Evolutionary conservation across 208 protist genomes (phyloP).

Genomic region (Angomonas deanei): DNA sequence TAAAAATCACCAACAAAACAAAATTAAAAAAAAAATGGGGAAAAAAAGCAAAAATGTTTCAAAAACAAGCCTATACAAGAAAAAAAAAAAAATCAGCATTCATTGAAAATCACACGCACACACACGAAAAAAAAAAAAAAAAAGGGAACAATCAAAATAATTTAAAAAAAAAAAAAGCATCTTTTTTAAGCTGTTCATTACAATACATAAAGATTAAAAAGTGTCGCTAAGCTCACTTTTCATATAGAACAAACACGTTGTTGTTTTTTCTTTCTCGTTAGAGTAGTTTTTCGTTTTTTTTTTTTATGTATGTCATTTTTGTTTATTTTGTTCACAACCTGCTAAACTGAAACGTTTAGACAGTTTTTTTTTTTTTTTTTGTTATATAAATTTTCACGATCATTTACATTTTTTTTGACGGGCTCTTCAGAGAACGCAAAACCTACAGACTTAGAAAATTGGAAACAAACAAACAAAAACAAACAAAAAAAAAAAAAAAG

Average conservation of each 20-base stretch:
- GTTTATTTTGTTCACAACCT: background rate
- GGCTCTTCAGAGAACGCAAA: no score
- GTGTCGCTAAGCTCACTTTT: background rate
- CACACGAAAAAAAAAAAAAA: background rate
- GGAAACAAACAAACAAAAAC: no score
- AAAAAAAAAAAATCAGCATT: background rate
- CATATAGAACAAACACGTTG: background rate
- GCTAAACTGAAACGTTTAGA: background rate
- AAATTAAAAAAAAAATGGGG: slow-evolving; percentile 8
- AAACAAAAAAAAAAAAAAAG: no score
- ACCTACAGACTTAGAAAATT: background rate
- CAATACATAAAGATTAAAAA: background rate
- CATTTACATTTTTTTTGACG: background rate
- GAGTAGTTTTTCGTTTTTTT: background rate
- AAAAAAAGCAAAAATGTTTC: background rate
- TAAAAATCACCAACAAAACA: background rate
- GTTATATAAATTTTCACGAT: background rate
- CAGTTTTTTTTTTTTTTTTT: slow-evolving; percentile 1
- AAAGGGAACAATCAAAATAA: no score
- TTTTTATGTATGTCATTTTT: background rate
- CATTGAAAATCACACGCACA: background rate
- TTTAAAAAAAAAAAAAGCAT: slow-evolving; percentile 15
- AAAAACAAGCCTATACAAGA: background rate
- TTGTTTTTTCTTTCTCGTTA: background rate
- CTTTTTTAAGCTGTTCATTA: background rate